phyloP scores from a whole-genome alignment of 805 yeast genomes.

The Teunomyces cretensis region DNA sequence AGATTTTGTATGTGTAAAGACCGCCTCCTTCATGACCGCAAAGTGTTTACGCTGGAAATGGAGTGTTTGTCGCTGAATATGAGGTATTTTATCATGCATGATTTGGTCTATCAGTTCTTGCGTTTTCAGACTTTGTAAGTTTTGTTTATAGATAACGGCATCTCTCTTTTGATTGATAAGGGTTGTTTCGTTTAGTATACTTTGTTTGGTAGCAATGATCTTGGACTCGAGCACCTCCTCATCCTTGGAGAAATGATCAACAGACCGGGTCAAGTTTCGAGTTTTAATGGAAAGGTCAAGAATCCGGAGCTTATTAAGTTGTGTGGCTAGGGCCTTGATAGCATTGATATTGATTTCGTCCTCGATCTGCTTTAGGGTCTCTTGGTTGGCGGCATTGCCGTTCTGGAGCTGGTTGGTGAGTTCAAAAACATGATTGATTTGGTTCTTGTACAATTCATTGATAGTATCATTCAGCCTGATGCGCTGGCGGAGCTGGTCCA shows the following conservation, averaged over 20 bases:
- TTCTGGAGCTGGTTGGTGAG: slow-evolving; percentile 13
- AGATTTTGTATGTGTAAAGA: slow-evolving; percentile 13
- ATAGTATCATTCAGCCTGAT: slow-evolving; percentile 20
- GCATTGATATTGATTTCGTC: slow-evolving; percentile 3
- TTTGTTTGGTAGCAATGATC: neutral
- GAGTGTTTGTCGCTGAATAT: slow-evolving; percentile 25
- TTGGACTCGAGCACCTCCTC: neutral
- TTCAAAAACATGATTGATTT: slow-evolving; percentile 28
- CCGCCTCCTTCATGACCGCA: slow-evolving; percentile 24
- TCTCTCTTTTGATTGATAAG: neutral
- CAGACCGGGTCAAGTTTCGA: slow-evolving; percentile 5
- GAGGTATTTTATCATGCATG: slow-evolving; percentile 10
- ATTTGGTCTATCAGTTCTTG: neutral
- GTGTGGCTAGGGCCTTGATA: slow-evolving; percentile 26
- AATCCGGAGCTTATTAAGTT: slow-evolving; percentile 29
- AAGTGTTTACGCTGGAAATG: slow-evolving; percentile 24
- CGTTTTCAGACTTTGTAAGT: neutral
- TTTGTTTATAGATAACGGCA: neutral
- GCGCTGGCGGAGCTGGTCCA: neutral
- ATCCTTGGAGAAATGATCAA: neutral
- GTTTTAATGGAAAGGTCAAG: slow-evolving; percentile 16
- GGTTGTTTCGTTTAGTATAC: neutral
- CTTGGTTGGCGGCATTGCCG: slow-evolving; percentile 3
- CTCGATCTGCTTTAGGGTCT: neutral
- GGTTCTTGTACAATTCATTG: slow-evolving; percentile 18